Evolutionary conservation across 192 early-diverging fungal genomes (phyloP), one percentile per base, ranked within the genome.

Genomic region (Glomus cerebriforme): DNA sequence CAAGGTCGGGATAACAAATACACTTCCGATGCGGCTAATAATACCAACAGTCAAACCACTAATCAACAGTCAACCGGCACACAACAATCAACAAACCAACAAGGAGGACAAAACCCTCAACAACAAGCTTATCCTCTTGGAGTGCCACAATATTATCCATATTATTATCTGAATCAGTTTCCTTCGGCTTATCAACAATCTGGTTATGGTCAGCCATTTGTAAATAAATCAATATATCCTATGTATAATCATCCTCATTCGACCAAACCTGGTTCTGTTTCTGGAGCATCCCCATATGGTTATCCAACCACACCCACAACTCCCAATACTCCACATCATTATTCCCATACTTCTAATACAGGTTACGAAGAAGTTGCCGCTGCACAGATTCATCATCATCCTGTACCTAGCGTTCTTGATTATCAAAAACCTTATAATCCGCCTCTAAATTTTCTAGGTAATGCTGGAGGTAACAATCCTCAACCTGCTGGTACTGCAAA

Each of bases 171-270:
- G n/a, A 89, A 91, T 84, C 93, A 95, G 84, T 96, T 91, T 88
- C 91, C 89, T 77, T 92, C 89, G 35, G 91, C 88, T 27, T 95
- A 95, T 83, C 93, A 93, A 77, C 91, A 91, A 81, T 92, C 92
- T 2, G 88, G 88, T 8, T 97, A 96, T 82, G 94, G 92, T n/a
- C 95, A 96, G 82, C 95, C 92, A 10, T 96, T 94, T 81, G 88
- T 95, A 83, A 95, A 95, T 87, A 96, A 97, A 88, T 89, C 86
- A 47, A 91, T 95, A 88, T 97, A 96, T 76, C 94, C 94, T 22
- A 92, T 93, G 91, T 95, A 96, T 81, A 85, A 87, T 54, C 83
- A 85, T 64, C 81, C 81, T 2, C 83, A 85, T 75, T 80, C 83
- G 4, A 82, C 64, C 79, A 88, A 89, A 71, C 84, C 86, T 67